Percentiles rank a stretch among this genome's conserved stretches.
Conservation (phyloP, 768 basidiomycete species). For the Lactarius deliciosus region DNA sequence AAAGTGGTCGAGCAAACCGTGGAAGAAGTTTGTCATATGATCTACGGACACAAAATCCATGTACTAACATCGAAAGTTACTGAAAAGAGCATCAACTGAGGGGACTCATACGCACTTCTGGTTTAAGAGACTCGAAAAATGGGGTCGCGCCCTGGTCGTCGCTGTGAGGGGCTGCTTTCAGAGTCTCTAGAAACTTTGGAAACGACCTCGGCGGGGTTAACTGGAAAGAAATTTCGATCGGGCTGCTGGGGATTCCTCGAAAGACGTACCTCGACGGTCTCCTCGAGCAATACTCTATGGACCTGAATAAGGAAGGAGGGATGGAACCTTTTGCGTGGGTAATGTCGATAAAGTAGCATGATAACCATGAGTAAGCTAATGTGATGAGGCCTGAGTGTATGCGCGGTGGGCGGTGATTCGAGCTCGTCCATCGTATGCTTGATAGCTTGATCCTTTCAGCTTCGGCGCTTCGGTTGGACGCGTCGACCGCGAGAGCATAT, state of each 20-base stretch:
- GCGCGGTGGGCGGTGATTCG: slow-evolving; percentile 59
- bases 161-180: slow-evolving; percentile 29
- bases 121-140: slow-evolving; percentile 28
- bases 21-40: slow-evolving; percentile 63
- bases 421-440: slow-evolving; percentile 36
- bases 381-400: slow-evolving; percentile 76
- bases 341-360: slow-evolving; percentile 61
- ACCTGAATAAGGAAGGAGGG: slow-evolving; percentile 59
- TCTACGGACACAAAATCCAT: slow-evolving; percentile 53
- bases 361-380: slow-evolving; percentile 65
- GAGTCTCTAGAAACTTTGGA: slow-evolving; percentile 39
- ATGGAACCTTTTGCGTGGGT: slow-evolving; percentile 52
- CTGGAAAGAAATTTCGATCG: slow-evolving; percentile 38
- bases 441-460: slow-evolving; percentile 2
- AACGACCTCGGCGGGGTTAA: slow-evolving; percentile 62
- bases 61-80: slow-evolving; percentile 38
- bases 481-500: not conserved
- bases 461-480: not conserved
- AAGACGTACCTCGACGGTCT: slow-evolving; percentile 62
- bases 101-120: slow-evolving; percentile 14
- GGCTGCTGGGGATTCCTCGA: slow-evolving; percentile 1
- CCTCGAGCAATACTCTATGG: slow-evolving; percentile 64
- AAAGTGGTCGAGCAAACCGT: slow-evolving; percentile 17
- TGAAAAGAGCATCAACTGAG: not conserved
- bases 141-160: slow-evolving; percentile 21